A percentile compares a stretch with the other conserved stretches of the same genome.
phyloP scores from a whole-genome alignment of 257 asterid species.

The Nicotiana tabacum region DNA sequence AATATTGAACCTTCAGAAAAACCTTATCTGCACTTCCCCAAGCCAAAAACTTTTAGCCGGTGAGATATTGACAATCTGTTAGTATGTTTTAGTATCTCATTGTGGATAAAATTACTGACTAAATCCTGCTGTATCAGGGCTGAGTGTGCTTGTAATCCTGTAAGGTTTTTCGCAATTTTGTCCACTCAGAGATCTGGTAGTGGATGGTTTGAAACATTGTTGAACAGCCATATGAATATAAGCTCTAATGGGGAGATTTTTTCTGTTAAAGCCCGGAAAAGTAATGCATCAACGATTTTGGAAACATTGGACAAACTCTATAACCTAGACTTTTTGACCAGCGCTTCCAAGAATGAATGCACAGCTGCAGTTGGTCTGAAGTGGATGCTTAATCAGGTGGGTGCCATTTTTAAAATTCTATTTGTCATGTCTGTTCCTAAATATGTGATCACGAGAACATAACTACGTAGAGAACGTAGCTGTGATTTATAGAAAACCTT shows the following conservation, averaged over 20 bases:
- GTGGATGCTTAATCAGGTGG: conserved; percentile 96
- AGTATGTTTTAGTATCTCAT: not conserved
- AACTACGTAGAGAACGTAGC: not conserved
- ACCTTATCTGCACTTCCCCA: conserved; percentile 64
- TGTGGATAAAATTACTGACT: conserved; percentile 7
- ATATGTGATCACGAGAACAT: not conserved
- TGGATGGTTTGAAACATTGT: conserved; percentile 90
- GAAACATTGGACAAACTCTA: conserved; percentile 79
- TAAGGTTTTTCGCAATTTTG: conserved; percentile 70
- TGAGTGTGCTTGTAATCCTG: conserved; percentile 84
- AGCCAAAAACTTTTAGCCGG: conserved; percentile 78
- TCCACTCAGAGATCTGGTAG: conserved; percentile 95
- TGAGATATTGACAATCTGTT: conserved; percentile 16
- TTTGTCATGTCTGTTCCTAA: not conserved
- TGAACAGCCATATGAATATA: conserved; percentile 77
- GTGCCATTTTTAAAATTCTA: conserved; percentile 15
- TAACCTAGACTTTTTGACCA: conserved; percentile 75
- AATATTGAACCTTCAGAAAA: conserved; percentile 53
- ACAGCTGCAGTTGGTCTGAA: conserved; percentile 97
- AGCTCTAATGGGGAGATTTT: conserved; percentile 94
- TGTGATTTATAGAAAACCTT: not conserved
- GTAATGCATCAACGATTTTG: conserved; percentile 54
- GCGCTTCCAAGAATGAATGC: conserved; percentile 97
- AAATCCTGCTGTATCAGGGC: conserved; percentile 40
- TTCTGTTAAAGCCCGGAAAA: conserved; percentile 70